Conservation (phyloP, 2,329 filamentous ascomycete genomes). For the Arachnomyces sp. region DNA sequence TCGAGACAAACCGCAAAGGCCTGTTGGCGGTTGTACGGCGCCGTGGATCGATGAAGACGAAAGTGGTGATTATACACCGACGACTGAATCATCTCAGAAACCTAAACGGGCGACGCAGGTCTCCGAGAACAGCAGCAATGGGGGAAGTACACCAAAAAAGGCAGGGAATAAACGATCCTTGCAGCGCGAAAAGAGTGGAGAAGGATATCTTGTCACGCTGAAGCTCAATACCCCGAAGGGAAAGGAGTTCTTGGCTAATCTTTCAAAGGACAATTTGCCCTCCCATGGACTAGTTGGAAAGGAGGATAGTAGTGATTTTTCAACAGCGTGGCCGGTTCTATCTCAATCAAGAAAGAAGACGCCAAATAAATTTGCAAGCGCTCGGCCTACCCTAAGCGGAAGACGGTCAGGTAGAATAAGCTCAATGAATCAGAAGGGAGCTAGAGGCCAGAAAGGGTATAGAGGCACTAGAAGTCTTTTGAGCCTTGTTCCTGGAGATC, state of each 20-base stretch:
- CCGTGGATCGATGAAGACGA: constrained; percentile 30
- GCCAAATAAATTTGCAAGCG: too few species aligned
- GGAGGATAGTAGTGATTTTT: too few species aligned
- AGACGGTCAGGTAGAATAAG: too few species aligned
- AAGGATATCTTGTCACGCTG: too few species aligned
- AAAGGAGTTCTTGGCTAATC: too few species aligned
- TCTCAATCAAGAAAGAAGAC: too few species aligned
- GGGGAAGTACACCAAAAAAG: neutral
- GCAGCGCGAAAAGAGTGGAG: constrained; percentile 1
- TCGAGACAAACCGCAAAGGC: neutral
- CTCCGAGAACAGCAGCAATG: neutral
- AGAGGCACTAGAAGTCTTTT: neutral
- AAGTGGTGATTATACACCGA: constrained; percentile 28
- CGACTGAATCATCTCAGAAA: neutral
- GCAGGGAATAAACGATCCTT: neutral
- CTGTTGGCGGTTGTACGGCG: constrained; percentile 1
- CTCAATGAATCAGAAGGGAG: too few species aligned
- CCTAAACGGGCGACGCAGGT: neutral
- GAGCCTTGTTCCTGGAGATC: constrained; percentile 17
- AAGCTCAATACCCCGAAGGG: too few species aligned
- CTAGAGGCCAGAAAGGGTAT: neutral
- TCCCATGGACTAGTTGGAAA: too few species aligned
- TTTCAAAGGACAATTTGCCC: too few species aligned
- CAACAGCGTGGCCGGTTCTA: too few species aligned
- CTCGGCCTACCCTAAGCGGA: neutral